A percentile compares a stretch with the other conserved stretches of the same genome.
Evolutionary conservation across 2,329 filamentous ascomycete genomes (phyloP).

Genomic region (Tolypocladium nubicola): DNA sequence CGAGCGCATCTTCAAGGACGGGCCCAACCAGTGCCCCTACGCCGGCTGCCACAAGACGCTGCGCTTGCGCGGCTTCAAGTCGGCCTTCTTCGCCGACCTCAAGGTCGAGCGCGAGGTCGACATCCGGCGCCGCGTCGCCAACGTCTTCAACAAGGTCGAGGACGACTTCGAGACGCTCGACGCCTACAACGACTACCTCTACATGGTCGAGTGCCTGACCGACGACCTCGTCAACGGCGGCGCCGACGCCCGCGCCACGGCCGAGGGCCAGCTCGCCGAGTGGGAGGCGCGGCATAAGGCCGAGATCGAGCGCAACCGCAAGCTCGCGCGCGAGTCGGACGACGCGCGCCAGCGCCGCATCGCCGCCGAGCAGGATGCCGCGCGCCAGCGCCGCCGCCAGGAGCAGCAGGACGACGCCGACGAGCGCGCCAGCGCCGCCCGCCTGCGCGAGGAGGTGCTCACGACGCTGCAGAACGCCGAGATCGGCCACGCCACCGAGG

Average conservation of each 20-base stretch:
- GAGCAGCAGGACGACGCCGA: constrained; percentile 60
- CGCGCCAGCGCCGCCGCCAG: constrained; percentile 46
- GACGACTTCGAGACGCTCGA: constrained; percentile 81
- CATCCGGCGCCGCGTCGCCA: constrained; percentile 68
- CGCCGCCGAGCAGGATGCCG: constrained; percentile 56
- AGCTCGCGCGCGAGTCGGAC: constrained; percentile 44
- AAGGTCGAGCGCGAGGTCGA: constrained; percentile 87
- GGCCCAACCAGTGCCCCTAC: constrained; percentile 86
- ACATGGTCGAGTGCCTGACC: constrained; percentile 82
- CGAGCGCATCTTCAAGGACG: constrained; percentile 83
- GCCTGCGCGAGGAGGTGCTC: constrained; percentile 58
- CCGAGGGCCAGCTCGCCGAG: constrained; percentile 34
- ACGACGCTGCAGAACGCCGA: constrained; percentile 55
- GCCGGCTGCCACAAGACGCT: constrained; percentile 81
- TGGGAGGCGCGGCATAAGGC: constrained; percentile 67
- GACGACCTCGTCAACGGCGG: constrained; percentile 72
- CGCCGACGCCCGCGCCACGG: constrained; percentile 46
- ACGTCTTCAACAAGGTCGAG: constrained; percentile 77
- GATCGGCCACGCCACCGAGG: constrained; percentile 46
- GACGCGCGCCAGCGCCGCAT: constrained; percentile 43
- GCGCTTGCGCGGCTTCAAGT: constrained; percentile 72
- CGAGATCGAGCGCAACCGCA: constrained; percentile 53
- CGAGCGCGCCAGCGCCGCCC: constrained; percentile 52
- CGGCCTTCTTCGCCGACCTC: constrained; percentile 84
- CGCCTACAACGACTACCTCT: constrained; percentile 89